Evolutionary conservation across 495 filamentous ascomycete genomes (phyloP).

Genomic region (Penicillium atrosanguineum): DNA sequence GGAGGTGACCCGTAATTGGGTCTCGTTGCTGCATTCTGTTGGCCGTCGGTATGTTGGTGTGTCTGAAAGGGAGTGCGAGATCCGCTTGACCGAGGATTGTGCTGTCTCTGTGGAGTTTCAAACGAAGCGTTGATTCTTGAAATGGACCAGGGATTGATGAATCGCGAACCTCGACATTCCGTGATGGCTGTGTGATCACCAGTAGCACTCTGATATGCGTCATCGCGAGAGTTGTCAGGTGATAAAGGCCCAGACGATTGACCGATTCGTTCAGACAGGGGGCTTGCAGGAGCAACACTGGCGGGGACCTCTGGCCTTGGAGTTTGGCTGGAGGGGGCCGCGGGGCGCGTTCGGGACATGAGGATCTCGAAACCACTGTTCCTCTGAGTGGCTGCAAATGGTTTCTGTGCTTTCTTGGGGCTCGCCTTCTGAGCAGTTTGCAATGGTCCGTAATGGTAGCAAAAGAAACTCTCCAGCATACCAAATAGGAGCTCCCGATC

Average conservation of each 20-base stretch:
- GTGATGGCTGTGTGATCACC: background rate
- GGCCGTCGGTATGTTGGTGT: background rate
- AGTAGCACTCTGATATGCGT: background rate
- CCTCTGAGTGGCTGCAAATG: background rate
- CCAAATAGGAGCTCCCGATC: constrained; percentile 53
- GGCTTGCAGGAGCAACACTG: background rate
- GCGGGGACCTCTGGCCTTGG: background rate
- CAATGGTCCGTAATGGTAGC: constrained; percentile 51
- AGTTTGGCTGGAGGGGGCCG: background rate
- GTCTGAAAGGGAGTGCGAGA: background rate
- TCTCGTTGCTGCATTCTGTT: background rate
- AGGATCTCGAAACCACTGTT: constrained; percentile 21
- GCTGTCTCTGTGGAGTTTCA: constrained; percentile 9
- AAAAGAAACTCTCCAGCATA: constrained; percentile 55
- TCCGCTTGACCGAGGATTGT: background rate
- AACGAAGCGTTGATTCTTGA: constrained; percentile 25
- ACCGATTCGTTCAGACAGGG: background rate
- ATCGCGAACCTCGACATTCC: background rate
- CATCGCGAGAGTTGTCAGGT: background rate
- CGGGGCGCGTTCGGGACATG: constrained; percentile 18
- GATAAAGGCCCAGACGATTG: background rate
- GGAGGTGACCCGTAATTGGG: background rate
- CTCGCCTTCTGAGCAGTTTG: background rate
- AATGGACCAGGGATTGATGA: constrained; percentile 35
- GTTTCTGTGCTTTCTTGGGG: constrained; percentile 6